Base-by-base conservation (phyloP, 306 rosid genomes). In the Prunus mongolica region DNA sequence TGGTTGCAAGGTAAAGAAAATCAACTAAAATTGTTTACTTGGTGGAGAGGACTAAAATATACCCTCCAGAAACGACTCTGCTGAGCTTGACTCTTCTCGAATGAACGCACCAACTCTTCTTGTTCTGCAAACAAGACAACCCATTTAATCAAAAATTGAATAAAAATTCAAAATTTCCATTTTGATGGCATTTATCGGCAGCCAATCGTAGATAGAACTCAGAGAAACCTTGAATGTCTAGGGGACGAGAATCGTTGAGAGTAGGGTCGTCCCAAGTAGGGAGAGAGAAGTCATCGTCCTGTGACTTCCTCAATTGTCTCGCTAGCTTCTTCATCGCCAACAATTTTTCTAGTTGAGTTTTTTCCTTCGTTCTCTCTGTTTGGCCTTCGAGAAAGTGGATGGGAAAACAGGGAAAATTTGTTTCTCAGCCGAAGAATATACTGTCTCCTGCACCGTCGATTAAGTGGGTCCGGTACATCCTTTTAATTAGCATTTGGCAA, bases 41-140 rank as follows among this genome's bases (percentile, higher is more conserved):
- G 51, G n/a, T 27, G 32, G n/a, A 46, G 16, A 55, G 10, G 20
- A 24, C 5, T 11, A 6, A 30, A 25, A 22, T 12, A 19, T 81
- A 92, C 98, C 97, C 96, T 85, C 97, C 97, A 92, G 22, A 95
- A 60, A 76, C 89, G 92, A 87, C 91, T 88, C 81, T 88, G 95
- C 70, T 83, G 88, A 66, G 89, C 88, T 62, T 81, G 94, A 69
- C 65, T 79, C 65, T 64, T 85, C 79, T 95, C 98, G 2, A 90
- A 79, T 0, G 91, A 84, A 55, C 92, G 96, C 88, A 95, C 86
- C 69, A 88, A 34, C 57, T 86, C 93, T 86, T 92, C 97, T 76
- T 92, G 98, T 68, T 78, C 98, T 95, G 93, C 15, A 75, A 78
- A 62, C 38, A 18, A 65, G 49, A 45, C 54, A 22, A 58, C 56